Evolutionary conservation across 169 alveolate species (phyloP).

Genomic region (Cryptosporidium ryanae): DNA sequence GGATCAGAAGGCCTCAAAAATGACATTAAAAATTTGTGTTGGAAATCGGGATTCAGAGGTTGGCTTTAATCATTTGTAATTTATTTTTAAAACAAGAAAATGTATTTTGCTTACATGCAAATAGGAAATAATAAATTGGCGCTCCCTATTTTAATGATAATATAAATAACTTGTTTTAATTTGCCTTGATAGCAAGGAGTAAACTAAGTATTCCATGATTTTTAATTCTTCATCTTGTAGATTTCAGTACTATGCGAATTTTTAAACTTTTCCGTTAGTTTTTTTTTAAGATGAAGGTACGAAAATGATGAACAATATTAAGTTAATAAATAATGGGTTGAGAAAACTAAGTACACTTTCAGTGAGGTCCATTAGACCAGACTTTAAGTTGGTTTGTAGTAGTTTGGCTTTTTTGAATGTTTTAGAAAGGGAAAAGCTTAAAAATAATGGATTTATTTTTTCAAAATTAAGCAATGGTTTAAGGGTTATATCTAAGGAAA

Average conservation of each 20-base stretch:
- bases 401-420: neutral
- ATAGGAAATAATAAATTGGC: neutral
- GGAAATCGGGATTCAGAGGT: slow-evolving; percentile 71
- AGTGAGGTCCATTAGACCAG: slow-evolving; percentile 29
- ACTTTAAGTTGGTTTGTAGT: slow-evolving; percentile 10
- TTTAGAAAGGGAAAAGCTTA: neutral
- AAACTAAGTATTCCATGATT: neutral
- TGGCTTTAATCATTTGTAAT: slow-evolving; percentile 34
- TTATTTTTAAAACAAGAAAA: neutral
- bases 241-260: neutral
- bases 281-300: neutral
- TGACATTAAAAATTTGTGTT: slow-evolving; percentile 33
- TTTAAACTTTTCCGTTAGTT: no score
- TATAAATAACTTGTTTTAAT: neutral
- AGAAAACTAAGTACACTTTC: slow-evolving; percentile 27
- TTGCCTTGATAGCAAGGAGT: neutral
- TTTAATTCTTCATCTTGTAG: neutral
- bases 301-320: neutral
- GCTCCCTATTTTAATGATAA: no score
- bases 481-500: slow-evolving; percentile 28
- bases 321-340: slow-evolving; percentile 13
- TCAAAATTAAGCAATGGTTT: slow-evolving; percentile 48
- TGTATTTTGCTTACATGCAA: neutral
- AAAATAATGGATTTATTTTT: slow-evolving; percentile 12
- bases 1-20: neutral